phyloP scores from a whole-genome alignment of 208 protist species.

The Vickermania spadyakhi region DNA sequence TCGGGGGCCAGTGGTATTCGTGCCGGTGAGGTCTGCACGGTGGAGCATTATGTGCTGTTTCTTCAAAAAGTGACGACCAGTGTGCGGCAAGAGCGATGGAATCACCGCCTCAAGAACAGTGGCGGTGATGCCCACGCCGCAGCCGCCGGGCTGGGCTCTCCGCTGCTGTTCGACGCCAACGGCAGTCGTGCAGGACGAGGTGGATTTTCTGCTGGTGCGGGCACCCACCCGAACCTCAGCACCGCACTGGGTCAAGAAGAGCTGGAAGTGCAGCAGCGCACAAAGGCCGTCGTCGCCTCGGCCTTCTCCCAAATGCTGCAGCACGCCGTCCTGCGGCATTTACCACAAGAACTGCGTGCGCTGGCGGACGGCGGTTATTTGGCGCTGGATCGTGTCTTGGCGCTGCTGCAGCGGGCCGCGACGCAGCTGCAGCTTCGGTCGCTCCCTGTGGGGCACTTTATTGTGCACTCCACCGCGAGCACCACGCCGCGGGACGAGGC shows the following conservation, averaged over 20 bases:
- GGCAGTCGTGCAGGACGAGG: background rate
- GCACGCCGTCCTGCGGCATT: conserved; percentile 20
- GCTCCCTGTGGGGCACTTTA: conserved; percentile 72
- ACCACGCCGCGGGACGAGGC: background rate
- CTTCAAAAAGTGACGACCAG: conserved; percentile 49
- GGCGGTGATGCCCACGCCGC: too few species aligned
- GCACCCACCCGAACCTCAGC: conserved; percentile 44
- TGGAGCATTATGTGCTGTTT: conserved; percentile 66
- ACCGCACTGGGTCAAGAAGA: background rate
- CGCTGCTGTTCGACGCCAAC: background rate
- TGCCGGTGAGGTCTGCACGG: conserved; percentile 61
- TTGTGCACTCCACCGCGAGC: conserved; percentile 59
- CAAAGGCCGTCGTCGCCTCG: conserved; percentile 47
- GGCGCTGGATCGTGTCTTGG: conserved; percentile 56
- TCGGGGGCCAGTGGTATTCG: conserved; percentile 3
- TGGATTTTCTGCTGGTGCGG: conserved; percentile 1
- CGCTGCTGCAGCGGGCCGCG: conserved; percentile 41
- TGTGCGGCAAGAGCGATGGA: conserved; percentile 46
- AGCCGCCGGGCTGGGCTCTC: background rate
- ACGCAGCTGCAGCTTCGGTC: conserved; percentile 47
- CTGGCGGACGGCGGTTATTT: conserved; percentile 59
- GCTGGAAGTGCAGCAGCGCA: conserved; percentile 41
- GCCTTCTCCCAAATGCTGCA: conserved; percentile 61
- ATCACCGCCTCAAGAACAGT: conserved; percentile 6
- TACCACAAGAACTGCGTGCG: conserved; percentile 40